Percentiles rank a stretch among this genome's conserved stretches.
Conservation (phyloP, 2,329 filamentous ascomycete genomes). For the Alternaria angustiovoidea region DNA sequence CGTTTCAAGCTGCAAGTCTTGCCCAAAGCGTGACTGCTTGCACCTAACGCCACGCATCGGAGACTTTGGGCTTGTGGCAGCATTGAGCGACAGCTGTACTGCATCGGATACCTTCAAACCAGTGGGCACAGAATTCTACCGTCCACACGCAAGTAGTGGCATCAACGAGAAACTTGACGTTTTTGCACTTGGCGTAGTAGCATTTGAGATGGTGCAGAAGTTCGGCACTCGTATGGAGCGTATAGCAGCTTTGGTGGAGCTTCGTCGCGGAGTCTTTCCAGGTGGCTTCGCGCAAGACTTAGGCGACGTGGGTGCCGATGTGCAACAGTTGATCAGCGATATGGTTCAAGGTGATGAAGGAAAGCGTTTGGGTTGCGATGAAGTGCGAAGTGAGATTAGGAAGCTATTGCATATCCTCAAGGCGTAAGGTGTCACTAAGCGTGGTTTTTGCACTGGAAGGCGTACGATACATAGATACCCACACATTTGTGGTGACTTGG, state of each 20-base stretch:
- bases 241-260: constrained; percentile 41
- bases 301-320: constrained; percentile 27
- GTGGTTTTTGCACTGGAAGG: not conserved
- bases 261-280: constrained; percentile 46
- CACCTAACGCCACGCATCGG: constrained; percentile 69
- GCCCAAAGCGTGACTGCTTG: constrained; percentile 45
- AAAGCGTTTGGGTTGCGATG: constrained; percentile 39
- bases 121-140: constrained; percentile 70
- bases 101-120: constrained; percentile 47
- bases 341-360: constrained; percentile 47
- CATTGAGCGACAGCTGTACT: constrained; percentile 53
- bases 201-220: constrained; percentile 67
- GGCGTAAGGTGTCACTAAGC: not conserved
- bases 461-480: not conserved
- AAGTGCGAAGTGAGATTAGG: constrained; percentile 36
- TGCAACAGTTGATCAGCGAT: constrained; percentile 37
- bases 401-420: constrained; percentile 29
- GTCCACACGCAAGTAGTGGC: constrained; percentile 53
- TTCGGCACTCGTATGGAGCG: constrained; percentile 57
- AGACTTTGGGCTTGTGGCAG: constrained; percentile 72
- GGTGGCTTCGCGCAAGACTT: constrained; percentile 33
- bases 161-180: constrained; percentile 65
- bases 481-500: not conserved
- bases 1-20: constrained; percentile 57
- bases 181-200: constrained; percentile 68